A percentile compares a stretch with the other conserved stretches of the same genome.
Evolutionary conservation across 2,329 filamentous ascomycete genomes (phyloP).

Genomic region (Clathrospora elynae): DNA sequence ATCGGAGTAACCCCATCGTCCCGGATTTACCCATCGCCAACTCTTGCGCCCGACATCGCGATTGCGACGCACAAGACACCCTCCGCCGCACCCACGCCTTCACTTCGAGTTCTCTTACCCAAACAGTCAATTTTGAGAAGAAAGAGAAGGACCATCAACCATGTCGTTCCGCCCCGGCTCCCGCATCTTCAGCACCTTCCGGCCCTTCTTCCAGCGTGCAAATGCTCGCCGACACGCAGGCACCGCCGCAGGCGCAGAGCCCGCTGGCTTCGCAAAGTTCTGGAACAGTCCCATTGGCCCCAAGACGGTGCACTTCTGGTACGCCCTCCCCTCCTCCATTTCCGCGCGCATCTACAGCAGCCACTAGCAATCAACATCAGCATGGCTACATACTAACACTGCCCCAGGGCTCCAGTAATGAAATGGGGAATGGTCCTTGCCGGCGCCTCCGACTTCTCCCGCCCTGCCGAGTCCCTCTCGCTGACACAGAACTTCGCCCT

Average conservation of each 20-base stretch:
- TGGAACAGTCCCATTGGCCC: constrained; percentile 57
- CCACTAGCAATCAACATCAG: background rate
- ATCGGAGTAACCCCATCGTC: constrained; percentile 33
- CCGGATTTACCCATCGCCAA: constrained; percentile 27
- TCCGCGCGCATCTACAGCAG: background rate
- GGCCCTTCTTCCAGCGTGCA: constrained; percentile 57
- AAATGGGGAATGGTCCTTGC: constrained; percentile 92
- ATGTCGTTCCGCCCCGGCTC: constrained; percentile 64
- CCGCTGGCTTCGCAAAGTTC: constrained; percentile 71
- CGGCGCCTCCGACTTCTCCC: constrained; percentile 87
- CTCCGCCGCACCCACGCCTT: constrained; percentile 6
- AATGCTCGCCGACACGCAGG: constrained; percentile 70
- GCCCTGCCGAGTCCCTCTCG: constrained; percentile 90
- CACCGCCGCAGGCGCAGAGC: constrained; percentile 62
- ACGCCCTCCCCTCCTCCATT: constrained; percentile 34
- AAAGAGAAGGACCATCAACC: constrained; percentile 28
- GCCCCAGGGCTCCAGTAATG: constrained; percentile 85
- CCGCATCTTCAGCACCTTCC: constrained; percentile 61
- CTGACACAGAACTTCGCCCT: constrained; percentile 90
- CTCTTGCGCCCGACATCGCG: constrained; percentile 26
- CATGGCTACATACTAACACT: constrained; percentile 2
- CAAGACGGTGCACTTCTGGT: constrained; percentile 98
- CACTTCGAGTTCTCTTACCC: constrained; percentile 50
- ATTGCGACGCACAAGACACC: constrained; percentile 8
- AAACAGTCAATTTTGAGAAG: constrained; percentile 1